These are phyloP conservation scores for Teratosphaeriaceae sp. DNA, from an alignment of 2,329 filamentous ascomycete genomes.

Conservation along the genomic window DNA sequence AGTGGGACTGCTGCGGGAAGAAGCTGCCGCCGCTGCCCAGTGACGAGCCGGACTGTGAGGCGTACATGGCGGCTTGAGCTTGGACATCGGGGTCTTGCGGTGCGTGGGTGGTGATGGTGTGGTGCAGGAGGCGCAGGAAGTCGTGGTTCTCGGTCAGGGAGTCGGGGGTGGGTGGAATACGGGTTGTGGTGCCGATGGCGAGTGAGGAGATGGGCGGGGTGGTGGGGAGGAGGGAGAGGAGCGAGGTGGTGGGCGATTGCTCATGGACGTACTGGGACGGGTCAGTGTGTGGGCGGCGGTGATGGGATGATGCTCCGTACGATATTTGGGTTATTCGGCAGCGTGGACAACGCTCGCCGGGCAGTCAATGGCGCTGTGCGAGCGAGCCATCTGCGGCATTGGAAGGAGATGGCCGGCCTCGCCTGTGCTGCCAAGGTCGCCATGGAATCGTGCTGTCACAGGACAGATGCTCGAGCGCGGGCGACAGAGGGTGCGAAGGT, in stretches of 20 bases:
- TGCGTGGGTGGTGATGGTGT: constrained; percentile 49
- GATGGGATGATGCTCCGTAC: constrained; percentile 12
- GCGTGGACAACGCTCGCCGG: constrained; percentile 31
- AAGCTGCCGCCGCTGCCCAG: constrained; percentile 46
- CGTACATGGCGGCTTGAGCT: constrained; percentile 54
- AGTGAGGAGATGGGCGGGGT: constrained; percentile 47
- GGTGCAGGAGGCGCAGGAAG: constrained; percentile 52
- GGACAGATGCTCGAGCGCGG: too few species aligned
- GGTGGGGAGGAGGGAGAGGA: constrained; percentile 52
- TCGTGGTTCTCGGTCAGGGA: constrained; percentile 50
- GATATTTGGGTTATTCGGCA: constrained; percentile 38
- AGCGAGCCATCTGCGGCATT: constrained; percentile 15
- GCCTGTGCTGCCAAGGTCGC: not conserved
- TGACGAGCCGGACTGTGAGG: constrained; percentile 50
- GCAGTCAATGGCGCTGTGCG: constrained; percentile 16
- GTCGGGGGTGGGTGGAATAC: constrained; percentile 50
- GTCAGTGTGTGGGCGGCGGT: not conserved
- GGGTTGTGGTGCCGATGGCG: constrained; percentile 48
- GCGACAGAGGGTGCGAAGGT: too few species aligned
- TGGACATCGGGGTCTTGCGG: constrained; percentile 50
- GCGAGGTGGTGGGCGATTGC: constrained; percentile 31
- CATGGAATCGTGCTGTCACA: too few species aligned
- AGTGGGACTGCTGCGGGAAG: constrained; percentile 31
- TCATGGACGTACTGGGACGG: constrained; percentile 41
- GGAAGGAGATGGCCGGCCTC: constrained; percentile 13